Evolutionary conservation across 1,284 basidiomycete species (phyloP), one percentile per base, ranked within the genome.

Genomic region (Malassezia equina): DNA sequence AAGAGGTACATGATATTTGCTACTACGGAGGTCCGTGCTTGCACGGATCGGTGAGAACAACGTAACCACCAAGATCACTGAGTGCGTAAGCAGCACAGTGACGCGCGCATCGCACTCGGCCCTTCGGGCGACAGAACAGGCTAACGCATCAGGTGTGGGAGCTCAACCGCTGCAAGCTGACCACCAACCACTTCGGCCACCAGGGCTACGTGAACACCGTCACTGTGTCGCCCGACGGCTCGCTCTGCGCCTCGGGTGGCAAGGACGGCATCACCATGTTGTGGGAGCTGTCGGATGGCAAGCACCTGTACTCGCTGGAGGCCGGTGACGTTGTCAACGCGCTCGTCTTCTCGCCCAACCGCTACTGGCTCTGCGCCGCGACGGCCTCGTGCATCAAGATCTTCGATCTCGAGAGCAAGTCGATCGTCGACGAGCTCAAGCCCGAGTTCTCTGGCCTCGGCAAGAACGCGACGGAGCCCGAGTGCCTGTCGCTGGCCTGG

Each of bases 141-240:
- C 51, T 52, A 40, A 44, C 33, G 8, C 24, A 24, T 21, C 51
- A 98, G 93, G 93, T 99, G 66, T 99, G 94, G 94, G 94, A 99
- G 78, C 86, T 98, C 61, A 88, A 87, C 78, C 96, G 96, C 80
- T 98, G 94, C 86, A 96, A 96, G 82, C 84, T 99, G 76, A 91
- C 93, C 83, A 96, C 93, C 79, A 96, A 96, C 84, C 94, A 99
- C 83, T 90, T 86, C 77, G 94, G 94, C 69, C 94, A 99, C 83
- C 94, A 88, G 51, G 94, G 94, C 67, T 98, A 96, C 83, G 90
- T 99, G 79, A 96, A 94, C 83, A 93, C 93, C 68, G 80, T 99
- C 75, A 93, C 94, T 62, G 90, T 99, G 64, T 99, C 94, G 41
- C 94, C 94, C 62, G 94, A 99, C 76, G 94, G 94, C 65, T 99